phyloP scores from a whole-genome alignment of 129 eudicot species.

The Logfia minima region DNA sequence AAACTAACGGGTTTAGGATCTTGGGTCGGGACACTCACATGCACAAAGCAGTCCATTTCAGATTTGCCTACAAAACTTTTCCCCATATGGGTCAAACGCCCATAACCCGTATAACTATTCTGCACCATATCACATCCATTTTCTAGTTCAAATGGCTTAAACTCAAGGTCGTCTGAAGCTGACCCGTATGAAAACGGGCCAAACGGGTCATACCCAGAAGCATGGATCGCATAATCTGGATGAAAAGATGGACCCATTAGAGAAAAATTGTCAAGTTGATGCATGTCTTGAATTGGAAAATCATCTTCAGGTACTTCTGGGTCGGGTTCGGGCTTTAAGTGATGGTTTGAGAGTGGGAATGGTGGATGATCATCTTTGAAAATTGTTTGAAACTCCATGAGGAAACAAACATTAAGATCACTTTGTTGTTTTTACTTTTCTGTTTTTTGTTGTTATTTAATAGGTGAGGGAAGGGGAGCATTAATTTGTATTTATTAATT shows the following conservation, averaged over 20 bases:
- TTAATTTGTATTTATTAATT: conserved; percentile 9
- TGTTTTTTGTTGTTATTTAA: conserved; percentile 21
- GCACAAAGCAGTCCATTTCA: conserved; percentile 1
- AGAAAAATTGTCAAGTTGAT: conserved; percentile 35
- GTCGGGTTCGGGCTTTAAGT: conserved; percentile 35
- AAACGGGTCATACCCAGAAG: conserved; percentile 39
- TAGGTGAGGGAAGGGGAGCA: conserved; percentile 8
- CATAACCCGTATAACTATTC: conserved; percentile 1
- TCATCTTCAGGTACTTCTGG: conserved; percentile 29
- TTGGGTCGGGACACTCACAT: not conserved
- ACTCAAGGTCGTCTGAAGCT: conserved; percentile 30
- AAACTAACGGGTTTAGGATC: conserved; percentile 24
- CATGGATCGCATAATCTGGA: conserved; percentile 15
- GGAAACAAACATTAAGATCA: conserved; percentile 21
- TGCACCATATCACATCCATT: conserved; percentile 40
- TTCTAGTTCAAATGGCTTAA: conserved; percentile 43
- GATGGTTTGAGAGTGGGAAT: conserved; percentile 23
- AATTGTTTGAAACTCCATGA: conserved; percentile 30
- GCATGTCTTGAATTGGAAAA: conserved; percentile 43
- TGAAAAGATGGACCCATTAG: conserved; percentile 28
- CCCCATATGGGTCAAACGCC: conserved; percentile 7
- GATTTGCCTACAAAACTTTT: not conserved
- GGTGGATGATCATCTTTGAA: conserved; percentile 17
- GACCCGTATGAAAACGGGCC: conserved; percentile 27
- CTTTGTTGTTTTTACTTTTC: conserved; percentile 4